phyloP scores from a whole-genome alignment of 2,329 filamentous ascomycete species.

The Didymella arachidicola region DNA sequence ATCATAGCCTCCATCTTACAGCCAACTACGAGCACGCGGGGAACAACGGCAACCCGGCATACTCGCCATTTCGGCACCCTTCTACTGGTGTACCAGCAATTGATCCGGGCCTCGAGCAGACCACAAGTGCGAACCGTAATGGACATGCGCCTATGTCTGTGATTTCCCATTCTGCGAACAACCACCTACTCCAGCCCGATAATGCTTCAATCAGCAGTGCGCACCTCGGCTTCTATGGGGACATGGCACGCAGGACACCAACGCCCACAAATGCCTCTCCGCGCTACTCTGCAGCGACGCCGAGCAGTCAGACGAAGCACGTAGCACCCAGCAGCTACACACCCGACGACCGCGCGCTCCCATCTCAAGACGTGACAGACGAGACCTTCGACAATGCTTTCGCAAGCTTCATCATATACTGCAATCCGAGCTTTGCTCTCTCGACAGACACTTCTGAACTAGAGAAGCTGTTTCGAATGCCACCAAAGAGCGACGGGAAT shows the following conservation, averaged over 20 bases:
- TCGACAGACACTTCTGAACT: constrained; percentile 74
- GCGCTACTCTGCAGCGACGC: constrained; percentile 48
- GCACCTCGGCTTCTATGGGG: constrained; percentile 49
- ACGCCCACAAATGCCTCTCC: constrained; percentile 50
- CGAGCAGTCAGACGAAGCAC: constrained; percentile 47
- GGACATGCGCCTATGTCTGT: constrained; percentile 48
- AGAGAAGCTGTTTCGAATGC: constrained; percentile 76
- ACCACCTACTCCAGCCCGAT: constrained; percentile 48
- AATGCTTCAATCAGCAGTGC: constrained; percentile 42
- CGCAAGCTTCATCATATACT: constrained; percentile 84
- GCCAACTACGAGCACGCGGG: constrained; percentile 45
- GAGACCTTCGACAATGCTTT: constrained; percentile 82
- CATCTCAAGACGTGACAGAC: constrained; percentile 71
- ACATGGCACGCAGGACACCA: constrained; percentile 48
- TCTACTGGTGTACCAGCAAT: constrained; percentile 43
- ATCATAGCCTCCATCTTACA: constrained; percentile 44
- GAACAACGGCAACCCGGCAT: constrained; percentile 39
- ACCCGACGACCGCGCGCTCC: constrained; percentile 64
- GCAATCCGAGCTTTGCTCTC: constrained; percentile 81
- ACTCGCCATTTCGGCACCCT: constrained; percentile 48
- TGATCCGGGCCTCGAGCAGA: constrained; percentile 49
- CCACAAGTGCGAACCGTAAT: constrained; percentile 44
- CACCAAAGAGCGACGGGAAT: constrained; percentile 88
- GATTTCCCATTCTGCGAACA: constrained; percentile 36
- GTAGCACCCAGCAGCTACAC: constrained; percentile 38